Conservation (phyloP, 2,329 filamentous ascomycete species). For the Pseudogymnoascus sp. region DNA sequence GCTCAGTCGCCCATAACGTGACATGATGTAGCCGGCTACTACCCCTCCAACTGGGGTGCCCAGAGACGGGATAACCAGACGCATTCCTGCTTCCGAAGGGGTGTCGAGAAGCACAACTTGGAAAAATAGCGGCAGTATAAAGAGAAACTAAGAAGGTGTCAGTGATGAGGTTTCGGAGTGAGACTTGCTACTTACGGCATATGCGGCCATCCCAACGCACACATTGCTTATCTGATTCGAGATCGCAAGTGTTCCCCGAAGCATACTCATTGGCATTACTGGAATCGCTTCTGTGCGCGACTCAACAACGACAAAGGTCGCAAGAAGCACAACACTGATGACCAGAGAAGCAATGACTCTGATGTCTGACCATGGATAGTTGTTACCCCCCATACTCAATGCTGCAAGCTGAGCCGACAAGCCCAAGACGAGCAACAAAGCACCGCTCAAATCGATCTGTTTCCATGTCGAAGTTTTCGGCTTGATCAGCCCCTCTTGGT, state of each 20-base stretch:
- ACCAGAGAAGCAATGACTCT: conserved; percentile 41
- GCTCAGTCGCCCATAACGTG: conserved; percentile 45
- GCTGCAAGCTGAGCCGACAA: conserved; percentile 51
- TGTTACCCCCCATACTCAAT: conserved; percentile 49
- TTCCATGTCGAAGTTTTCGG: conserved; percentile 38
- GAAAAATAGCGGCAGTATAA: conserved; percentile 65
- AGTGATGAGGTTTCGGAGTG: neutral
- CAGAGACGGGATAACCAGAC: conserved; percentile 56
- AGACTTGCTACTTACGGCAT: conserved; percentile 42
- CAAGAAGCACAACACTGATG: conserved; percentile 37
- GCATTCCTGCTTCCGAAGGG: conserved; percentile 55
- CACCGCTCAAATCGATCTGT: conserved; percentile 51
- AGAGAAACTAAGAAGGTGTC: conserved; percentile 44
- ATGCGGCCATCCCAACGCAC: conserved; percentile 53
- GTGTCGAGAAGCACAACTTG: conserved; percentile 59
- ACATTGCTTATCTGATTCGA: conserved; percentile 52
- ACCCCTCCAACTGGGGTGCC: conserved; percentile 52
- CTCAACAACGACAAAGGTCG: conserved; percentile 43
- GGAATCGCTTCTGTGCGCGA: conserved; percentile 43
- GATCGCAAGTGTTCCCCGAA: conserved; percentile 47
- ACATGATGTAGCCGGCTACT: conserved; percentile 52
- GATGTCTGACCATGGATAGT: conserved; percentile 44
- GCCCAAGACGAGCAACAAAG: conserved; percentile 49
- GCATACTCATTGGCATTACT: conserved; percentile 48
- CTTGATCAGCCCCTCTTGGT: conserved; percentile 19